Evolutionary conservation across 371 early-diverging fungal genomes (phyloP), one percentile per base, ranked within the genome.

Genomic region (Mortierella sp.): DNA sequence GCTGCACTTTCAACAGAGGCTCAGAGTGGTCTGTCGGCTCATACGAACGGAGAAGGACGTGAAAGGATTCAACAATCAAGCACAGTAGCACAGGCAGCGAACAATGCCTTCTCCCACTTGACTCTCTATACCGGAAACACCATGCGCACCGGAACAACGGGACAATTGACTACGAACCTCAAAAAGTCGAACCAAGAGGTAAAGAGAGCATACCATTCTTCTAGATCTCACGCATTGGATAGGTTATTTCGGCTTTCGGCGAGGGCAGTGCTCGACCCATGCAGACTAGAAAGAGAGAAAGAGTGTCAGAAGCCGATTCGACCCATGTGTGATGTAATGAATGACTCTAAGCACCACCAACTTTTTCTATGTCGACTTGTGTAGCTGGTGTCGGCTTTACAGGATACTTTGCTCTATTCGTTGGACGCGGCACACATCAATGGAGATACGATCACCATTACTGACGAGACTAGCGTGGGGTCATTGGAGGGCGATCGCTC

Each of bases 151-250:
- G 81, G 84, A 13, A 79, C 82, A 14, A 80, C 82, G 3, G 78
- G 79, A 26, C 62, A 64, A 59, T 50, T 57, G 43, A 66, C 82
- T 58, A 55, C 62, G 12, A 51, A 78, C 41, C 59, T 67, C 34
- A 81, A 81, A 55, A 85, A 83, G 55, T 81, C 85, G n/a, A 84
- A 85, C 48, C 74, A 79, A 61, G 87, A 87, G 84, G 87, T 84
- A 72, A 58, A 26, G 23, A 4, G 39, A 28, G 14, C 14, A 41
- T 19, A 27, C 4, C 23, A 1, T 16, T 3, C 42, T 45, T 38
- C 24, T 38, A 19, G 9, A 50, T 6, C 51, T 6, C 7, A 47
- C 48, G 48, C n/a, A 45, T 7, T n/a, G 19, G 19, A 12, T 18
- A 19, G 16, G 28, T n/a, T 14, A 10, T 56, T 43, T 13, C 39